A percentile compares a stretch with the other conserved stretches of the same genome.
phyloP scores from a whole-genome alignment of 768 basidiomycete genomes.

The Wakefieldia striispora region DNA sequence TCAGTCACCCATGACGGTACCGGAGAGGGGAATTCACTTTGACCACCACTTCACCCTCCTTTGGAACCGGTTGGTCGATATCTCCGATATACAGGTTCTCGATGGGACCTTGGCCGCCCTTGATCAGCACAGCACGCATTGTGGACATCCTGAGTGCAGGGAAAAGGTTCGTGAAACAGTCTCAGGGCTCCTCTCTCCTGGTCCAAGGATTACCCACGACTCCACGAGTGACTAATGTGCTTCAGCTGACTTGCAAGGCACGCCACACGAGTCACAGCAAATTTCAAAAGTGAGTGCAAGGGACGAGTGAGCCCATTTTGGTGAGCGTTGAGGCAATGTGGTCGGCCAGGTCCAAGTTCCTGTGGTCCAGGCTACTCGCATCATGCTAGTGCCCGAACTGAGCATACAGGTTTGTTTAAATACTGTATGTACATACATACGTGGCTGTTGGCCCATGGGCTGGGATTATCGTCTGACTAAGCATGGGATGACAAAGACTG shows the following conservation, averaged over 20 bases:
- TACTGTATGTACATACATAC: no score
- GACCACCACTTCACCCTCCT: constrained; percentile 67
- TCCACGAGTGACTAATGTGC: neutral
- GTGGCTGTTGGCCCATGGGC: no score
- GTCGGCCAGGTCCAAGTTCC: no score
- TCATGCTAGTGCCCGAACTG: no score
- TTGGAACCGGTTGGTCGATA: constrained; percentile 56
- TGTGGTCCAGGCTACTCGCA: no score
- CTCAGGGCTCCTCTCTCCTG: neutral
- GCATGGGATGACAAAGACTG: constrained; percentile 8
- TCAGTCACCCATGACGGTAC: neutral
- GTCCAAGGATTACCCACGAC: neutral
- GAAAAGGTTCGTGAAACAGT: neutral
- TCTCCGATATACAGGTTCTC: constrained; percentile 82
- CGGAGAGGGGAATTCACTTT: constrained; percentile 52
- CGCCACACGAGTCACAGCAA: no score
- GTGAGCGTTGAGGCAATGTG: neutral
- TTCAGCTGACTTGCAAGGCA: neutral
- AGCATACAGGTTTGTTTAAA: no score
- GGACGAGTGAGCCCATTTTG: neutral
- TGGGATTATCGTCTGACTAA: constrained; percentile 17
- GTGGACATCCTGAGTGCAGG: constrained; percentile 12
- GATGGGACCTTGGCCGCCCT: constrained; percentile 68
- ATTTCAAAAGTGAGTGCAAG: no score
- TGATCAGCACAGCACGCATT: constrained; percentile 82